Percentiles rank a stretch among this genome's conserved stretches.
Evolutionary conservation across 2,329 filamentous ascomycete genomes (phyloP).

Genomic region (Lecanicillium sp.): DNA sequence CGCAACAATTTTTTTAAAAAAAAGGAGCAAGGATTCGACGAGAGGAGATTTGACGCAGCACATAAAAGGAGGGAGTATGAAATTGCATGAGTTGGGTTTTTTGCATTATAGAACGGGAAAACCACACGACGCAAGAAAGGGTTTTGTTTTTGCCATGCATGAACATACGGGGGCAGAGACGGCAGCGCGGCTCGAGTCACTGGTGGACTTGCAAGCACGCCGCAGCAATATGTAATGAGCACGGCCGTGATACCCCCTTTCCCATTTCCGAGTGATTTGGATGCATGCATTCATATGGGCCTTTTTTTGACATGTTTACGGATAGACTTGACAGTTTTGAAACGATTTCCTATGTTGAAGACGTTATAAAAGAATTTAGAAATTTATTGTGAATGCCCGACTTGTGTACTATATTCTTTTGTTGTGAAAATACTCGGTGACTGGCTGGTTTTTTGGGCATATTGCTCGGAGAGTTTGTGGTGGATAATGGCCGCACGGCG

Average conservation of each 20-base stretch:
- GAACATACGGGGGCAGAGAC: neutral
- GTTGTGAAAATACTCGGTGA: too few species aligned
- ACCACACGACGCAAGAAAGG: neutral
- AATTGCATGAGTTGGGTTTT: constrained; percentile 6
- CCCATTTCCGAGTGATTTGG: too few species aligned
- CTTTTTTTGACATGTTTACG: neutral
- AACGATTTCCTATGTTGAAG: neutral
- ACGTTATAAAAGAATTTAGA: too few species aligned
- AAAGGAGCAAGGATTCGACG: neutral
- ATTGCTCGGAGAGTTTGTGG: too few species aligned
- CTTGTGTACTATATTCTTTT: too few species aligned
- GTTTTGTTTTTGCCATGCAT: neutral
- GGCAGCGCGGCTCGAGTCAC: neutral
- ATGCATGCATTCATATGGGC: neutral
- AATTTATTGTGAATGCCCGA: too few species aligned
- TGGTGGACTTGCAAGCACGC: neutral
- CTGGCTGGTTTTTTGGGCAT: too few species aligned
- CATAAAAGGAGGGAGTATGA: constrained; percentile 4
- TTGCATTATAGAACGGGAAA: constrained; percentile 1
- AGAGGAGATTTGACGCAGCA: neutral
- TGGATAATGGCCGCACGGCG: too few species aligned
- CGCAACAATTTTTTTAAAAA: constrained; percentile 2
- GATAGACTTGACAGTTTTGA: neutral
- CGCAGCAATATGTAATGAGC: neutral
- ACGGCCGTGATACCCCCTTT: neutral